These are phyloP conservation scores for Amphirosellinia nigrospora DNA, from an alignment of 495 filamentous ascomycete genomes.

Conservation along the genomic window DNA sequence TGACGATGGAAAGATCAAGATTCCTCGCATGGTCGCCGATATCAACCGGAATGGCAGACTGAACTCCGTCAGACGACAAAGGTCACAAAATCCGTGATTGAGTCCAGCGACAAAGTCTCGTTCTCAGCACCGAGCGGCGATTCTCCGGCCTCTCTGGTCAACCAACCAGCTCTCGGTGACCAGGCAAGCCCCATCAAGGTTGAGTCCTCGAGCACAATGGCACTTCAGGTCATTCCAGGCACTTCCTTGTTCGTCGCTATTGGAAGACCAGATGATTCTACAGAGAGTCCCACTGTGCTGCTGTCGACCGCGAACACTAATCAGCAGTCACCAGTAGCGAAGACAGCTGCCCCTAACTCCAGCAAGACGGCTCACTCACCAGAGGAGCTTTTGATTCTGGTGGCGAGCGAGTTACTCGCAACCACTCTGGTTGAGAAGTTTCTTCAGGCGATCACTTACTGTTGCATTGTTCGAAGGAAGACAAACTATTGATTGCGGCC, in stretches of 20 bases:
- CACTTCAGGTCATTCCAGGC: not conserved
- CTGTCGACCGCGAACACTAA: not conserved
- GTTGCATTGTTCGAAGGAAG: not conserved
- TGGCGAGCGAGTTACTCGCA: constrained; percentile 2
- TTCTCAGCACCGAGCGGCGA: not conserved
- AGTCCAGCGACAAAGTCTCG: not conserved
- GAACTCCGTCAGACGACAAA: not conserved
- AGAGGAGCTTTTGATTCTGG: not conserved
- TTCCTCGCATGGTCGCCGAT: constrained; percentile 5
- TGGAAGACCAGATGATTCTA: constrained; percentile 1
- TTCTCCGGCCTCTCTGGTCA: not conserved
- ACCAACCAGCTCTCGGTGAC: not conserved
- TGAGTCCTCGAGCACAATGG: constrained; percentile 1
- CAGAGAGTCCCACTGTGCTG: not conserved
- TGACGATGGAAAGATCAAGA: constrained; percentile 17
- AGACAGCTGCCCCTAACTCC: not conserved
- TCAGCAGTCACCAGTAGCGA: not conserved
- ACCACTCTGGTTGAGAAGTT: not conserved
- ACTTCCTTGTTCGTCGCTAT: constrained; percentile 4
- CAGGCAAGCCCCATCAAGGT: not conserved
- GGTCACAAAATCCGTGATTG: not conserved
- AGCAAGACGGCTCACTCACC: not conserved
- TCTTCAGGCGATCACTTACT: not conserved
- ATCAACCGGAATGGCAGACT: constrained; percentile 5
- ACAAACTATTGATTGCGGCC: not conserved